Conservation (phyloP, 2,329 filamentous ascomycete genomes). For the Pseudocercospora macadamiae region DNA sequence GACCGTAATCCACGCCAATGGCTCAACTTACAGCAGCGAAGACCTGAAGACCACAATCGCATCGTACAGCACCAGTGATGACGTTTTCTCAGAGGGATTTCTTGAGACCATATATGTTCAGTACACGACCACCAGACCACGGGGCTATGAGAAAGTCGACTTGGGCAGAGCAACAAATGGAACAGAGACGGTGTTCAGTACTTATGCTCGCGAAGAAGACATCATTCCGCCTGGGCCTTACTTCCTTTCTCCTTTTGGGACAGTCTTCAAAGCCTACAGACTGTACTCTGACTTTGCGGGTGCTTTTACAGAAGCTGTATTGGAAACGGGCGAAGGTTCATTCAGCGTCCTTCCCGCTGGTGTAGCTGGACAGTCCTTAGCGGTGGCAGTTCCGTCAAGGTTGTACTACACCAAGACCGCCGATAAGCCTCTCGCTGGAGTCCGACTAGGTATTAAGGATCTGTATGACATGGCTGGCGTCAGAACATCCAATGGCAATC, state of each 20-base stretch:
- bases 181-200: conserved; percentile 24
- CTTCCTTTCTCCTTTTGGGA: conserved; percentile 51
- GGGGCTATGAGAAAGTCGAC: conserved; percentile 8
- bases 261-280: conserved; percentile 53
- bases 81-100: conserved; percentile 48
- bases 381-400: conserved; percentile 61
- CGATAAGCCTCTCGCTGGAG: conserved; percentile 62
- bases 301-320: conserved; percentile 54
- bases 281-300: conserved; percentile 55
- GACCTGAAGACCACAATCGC: conserved; percentile 33
- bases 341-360: conserved; percentile 50
- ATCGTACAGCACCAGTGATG: conserved; percentile 41
- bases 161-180: conserved; percentile 20
- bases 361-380: conserved; percentile 45
- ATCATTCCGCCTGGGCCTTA: conserved; percentile 53
- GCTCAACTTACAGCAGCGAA: conserved; percentile 26
- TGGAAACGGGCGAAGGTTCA: conserved; percentile 43
- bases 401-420: conserved; percentile 59
- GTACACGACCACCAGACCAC: conserved; percentile 19
- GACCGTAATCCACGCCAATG: conserved; percentile 41
- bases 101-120: conserved; percentile 38
- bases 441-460: conserved; percentile 66
- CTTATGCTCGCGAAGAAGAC: conserved; percentile 22
- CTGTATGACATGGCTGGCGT: conserved; percentile 63
- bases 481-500: conserved; percentile 60